A percentile compares a stretch with the other conserved stretches of the same genome.
These are phyloP conservation scores for Poa annua DNA, from an alignment of 176 grass and related monocot species.

Conservation along the genomic window DNA sequence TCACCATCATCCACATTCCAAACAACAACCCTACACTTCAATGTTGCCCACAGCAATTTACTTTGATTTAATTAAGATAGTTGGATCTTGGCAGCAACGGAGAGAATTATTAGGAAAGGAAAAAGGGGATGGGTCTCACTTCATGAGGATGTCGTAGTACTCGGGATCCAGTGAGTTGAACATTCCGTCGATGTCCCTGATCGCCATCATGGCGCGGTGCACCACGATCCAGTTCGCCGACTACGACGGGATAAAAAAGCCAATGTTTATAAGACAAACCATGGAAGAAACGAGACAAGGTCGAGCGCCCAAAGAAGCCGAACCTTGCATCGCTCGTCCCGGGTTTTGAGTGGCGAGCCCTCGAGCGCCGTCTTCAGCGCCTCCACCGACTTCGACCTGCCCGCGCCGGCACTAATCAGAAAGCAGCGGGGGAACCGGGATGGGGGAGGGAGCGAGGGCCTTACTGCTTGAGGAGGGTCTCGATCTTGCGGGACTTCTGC, in stretches of 20 bases:
- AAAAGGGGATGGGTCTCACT: conserved; percentile 50
- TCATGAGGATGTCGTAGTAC: conserved; percentile 99
- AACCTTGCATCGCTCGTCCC: conserved; percentile 98
- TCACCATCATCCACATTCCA: background rate
- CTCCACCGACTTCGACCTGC: conserved; percentile 94
- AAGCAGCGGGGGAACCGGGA: background rate
- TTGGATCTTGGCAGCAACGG: conserved; percentile 5
- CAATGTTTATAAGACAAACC: background rate
- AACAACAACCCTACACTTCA: background rate
- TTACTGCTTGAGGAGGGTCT: conserved; percentile 95
- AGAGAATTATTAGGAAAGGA: background rate
- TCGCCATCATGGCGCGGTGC: conserved; percentile 95
- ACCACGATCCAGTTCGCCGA: conserved; percentile 98
- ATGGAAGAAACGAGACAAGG: background rate
- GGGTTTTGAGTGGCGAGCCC: conserved; percentile 87
- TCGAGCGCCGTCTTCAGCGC: conserved; percentile 96
- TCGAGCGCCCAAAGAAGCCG: background rate
- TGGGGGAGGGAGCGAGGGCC: background rate
- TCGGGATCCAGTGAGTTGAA: conserved; percentile 88
- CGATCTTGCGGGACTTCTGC: conserved; percentile 99
- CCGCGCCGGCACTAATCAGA: background rate
- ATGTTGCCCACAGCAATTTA: background rate
- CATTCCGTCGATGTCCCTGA: conserved; percentile 94
- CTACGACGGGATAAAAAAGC: conserved; percentile 44
- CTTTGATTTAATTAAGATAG: background rate